Evolutionary conservation across 2,329 filamentous ascomycete species (phyloP).

Genomic region (Diaporthe citriasiana): DNA sequence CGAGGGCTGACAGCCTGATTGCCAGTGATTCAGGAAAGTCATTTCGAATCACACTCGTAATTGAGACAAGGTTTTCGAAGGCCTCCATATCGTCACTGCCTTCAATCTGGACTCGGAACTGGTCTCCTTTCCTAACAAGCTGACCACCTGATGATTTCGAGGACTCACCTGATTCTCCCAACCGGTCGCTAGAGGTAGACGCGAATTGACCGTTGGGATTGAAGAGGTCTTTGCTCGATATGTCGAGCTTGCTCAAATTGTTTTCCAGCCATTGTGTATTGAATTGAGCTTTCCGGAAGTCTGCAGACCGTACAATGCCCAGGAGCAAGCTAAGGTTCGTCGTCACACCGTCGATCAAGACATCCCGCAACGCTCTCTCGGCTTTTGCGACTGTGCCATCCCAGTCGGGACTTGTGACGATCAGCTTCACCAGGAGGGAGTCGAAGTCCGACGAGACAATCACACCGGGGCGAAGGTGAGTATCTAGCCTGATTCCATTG

Average conservation of each 20-base stretch:
- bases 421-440: conserved; percentile 71
- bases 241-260: not conserved
- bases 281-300: conserved; percentile 59
- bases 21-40: conserved; percentile 66
- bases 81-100: not conserved
- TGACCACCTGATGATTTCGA: conserved; percentile 10
- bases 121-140: conserved; percentile 33
- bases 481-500: conserved; percentile 71
- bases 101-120: conserved; percentile 22
- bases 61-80: conserved; percentile 15
- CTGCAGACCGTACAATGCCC: conserved; percentile 64
- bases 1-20: conserved; percentile 67
- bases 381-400: conserved; percentile 66
- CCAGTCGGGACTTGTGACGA: conserved; percentile 69
- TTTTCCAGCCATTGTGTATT: conserved; percentile 34
- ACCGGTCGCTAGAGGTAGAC: not conserved
- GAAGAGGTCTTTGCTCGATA: not conserved
- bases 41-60: conserved; percentile 64
- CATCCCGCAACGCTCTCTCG: conserved; percentile 67
- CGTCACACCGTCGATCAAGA: conserved; percentile 67
- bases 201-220: not conserved
- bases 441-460: conserved; percentile 70
- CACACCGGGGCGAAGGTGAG: conserved; percentile 60
- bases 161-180: not conserved
- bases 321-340: conserved; percentile 70